Evolutionary conservation across 768 basidiomycete genomes (phyloP).

Genomic region (Naematelia aurantialba): DNA sequence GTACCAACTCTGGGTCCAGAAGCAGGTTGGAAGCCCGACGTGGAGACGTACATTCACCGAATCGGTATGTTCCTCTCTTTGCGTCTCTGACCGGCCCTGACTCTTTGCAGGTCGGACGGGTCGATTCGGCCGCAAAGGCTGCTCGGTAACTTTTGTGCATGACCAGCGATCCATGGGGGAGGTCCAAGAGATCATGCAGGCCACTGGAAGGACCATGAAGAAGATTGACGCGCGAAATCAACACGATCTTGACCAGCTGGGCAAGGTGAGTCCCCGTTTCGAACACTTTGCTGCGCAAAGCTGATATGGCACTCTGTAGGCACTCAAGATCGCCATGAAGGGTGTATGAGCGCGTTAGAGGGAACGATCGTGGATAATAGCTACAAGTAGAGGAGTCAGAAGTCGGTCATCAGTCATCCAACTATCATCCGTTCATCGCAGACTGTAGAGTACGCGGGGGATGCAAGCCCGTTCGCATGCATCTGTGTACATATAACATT

Average conservation of each 20-base stretch:
- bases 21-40: constrained; percentile 62
- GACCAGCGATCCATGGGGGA: constrained; percentile 79
- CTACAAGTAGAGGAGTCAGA: not conserved
- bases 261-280: constrained; percentile 60
- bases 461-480: too few species aligned
- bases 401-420: not conserved
- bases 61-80: constrained; percentile 63
- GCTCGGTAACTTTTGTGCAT: constrained; percentile 96
- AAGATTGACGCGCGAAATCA: constrained; percentile 69
- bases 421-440: not conserved
- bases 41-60: constrained; percentile 96
- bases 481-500: not conserved
- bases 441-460: not conserved
- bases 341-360: not conserved
- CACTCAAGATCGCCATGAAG: constrained; percentile 16
- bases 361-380: not conserved
- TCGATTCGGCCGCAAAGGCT: constrained; percentile 93
- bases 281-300: too few species aligned
- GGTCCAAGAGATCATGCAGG: constrained; percentile 83
- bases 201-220: constrained; percentile 71
- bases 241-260: constrained; percentile 83
- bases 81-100: not conserved
- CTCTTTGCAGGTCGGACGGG: constrained; percentile 77
- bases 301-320: constrained; percentile 5
- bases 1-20: constrained; percentile 62